Evolutionary conservation across 495 filamentous ascomycete genomes (phyloP), one percentile per base, ranked within the genome.

Genomic region (Trichoderma parareesei): DNA sequence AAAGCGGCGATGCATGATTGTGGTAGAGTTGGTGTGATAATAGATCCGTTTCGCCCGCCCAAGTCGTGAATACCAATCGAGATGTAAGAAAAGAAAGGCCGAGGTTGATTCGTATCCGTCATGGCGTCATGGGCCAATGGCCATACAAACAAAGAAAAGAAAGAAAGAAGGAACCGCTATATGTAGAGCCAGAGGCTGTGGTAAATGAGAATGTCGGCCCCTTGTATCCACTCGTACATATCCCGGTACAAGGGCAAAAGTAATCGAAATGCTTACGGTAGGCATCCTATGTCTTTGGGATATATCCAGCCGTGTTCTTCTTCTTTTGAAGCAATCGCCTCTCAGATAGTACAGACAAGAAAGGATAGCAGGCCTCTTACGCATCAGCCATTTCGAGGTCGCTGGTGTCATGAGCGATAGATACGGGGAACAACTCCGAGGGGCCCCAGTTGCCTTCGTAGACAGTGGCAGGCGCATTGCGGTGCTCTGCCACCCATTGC

Each of bases 401-500:
- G 41, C 76, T 68, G 27, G 27, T 27, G 18, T 71, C 62, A 46
- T 67, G 60, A 18, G 69, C 71, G 10, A 70, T 61, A 2, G 68
- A 69, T 27, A 61, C 69, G 20, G 67, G 37, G 35, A 66, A 61
- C 40, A 70, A 65, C 35, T 75, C 72, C 4, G 69, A 70, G 16
- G 93, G 94, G 1, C 94, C 94, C 90, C 91, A 98, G 72, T 91
- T 92, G 68, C 94, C 95, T 77, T 98, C 94, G 67, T 87, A 98
- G 61, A 97, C 86, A 10, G 90, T 95, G 33, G 95, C 95, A 38
- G 90, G 90, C 35, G 91, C 90, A 57, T 87, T 85, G 42, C 90
- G 87, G 66, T 92, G 86, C 59, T 73, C 72, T 64, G 83, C 82
- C 20, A 91, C 88, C 87, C 95, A 98, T 65, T 80, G 81, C 35